A percentile compares a stretch with the other conserved stretches of the same genome.
phyloP scores from a whole-genome alignment of 1,284 basidiomycete genomes.

The Ustilago esculenta region DNA sequence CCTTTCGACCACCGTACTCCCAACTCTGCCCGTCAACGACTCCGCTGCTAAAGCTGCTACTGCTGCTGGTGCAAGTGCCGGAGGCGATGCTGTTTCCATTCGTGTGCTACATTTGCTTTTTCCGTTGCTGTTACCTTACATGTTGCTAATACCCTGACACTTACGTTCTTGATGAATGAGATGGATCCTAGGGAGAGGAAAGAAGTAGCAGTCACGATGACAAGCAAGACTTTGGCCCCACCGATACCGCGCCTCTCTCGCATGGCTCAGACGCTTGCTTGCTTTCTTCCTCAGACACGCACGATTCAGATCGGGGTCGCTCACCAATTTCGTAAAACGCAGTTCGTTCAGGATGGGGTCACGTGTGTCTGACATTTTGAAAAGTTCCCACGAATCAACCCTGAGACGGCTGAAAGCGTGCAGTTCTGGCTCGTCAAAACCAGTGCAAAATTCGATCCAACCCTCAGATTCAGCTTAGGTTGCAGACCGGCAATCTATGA shows the following conservation, averaged over 20 bases:
- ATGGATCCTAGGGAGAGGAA: constrained; percentile 20
- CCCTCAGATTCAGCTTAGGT: not conserved
- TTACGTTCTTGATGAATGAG: constrained; percentile 46
- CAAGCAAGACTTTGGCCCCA: constrained; percentile 5
- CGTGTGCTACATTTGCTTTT: no score
- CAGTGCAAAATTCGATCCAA: not conserved
- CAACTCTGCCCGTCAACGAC: no score
- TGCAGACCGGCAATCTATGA: constrained; percentile 11
- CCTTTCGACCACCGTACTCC: no score
- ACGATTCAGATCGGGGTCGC: not conserved
- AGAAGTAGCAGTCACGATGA: constrained; percentile 3
- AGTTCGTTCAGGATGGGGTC: no score
- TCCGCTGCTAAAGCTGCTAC: no score
- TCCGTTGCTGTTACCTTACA: not conserved
- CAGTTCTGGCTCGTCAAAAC: not conserved
- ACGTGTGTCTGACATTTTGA: not conserved
- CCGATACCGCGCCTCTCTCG: not conserved
- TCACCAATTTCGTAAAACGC: not conserved
- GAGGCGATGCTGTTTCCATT: no score
- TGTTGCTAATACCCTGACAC: constrained; percentile 1
- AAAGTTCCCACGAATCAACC: constrained; percentile 11
- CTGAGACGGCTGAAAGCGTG: not conserved
- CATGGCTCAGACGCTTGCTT: no score
- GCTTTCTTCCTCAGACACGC: constrained; percentile 3
- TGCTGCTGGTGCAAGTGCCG: not conserved